Evolutionary conservation across 176 grass and related monocot genomes (phyloP).

Genomic region (Melocanna baccifera): DNA sequence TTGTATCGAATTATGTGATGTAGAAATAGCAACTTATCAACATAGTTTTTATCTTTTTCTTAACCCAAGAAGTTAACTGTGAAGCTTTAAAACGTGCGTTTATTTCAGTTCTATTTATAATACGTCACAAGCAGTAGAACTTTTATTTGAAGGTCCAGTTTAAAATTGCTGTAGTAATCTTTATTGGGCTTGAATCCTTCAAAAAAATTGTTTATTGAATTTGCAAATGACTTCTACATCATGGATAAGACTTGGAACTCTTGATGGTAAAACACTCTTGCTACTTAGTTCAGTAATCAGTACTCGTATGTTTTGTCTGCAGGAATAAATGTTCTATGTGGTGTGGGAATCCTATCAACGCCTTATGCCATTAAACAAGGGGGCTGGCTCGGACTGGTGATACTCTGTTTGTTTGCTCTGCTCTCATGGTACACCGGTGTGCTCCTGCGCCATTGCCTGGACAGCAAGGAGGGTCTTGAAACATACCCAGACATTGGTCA

Average conservation of each 20-base stretch:
- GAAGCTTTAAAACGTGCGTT: neutral
- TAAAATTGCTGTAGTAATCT: neutral
- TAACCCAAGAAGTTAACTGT: neutral
- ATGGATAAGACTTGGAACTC: neutral
- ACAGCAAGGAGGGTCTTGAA: conserved; percentile 69
- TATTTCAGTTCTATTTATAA: neutral
- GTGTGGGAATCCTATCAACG: conserved; percentile 87
- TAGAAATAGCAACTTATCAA: neutral
- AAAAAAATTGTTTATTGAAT: neutral
- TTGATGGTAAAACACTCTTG: neutral
- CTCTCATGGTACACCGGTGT: conserved; percentile 80
- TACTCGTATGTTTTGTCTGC: neutral
- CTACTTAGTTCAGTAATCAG: neutral
- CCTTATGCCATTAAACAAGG: conserved; percentile 86
- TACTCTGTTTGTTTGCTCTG: conserved; percentile 63
- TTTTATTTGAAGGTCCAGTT: neutral
- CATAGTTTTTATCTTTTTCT: neutral
- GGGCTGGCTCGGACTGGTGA: conserved; percentile 64
- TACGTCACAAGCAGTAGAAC: neutral
- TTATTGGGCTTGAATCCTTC: neutral
- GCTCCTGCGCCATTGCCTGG: conserved; percentile 76
- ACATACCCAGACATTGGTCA: conserved; percentile 95
- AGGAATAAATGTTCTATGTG: conserved; percentile 92
- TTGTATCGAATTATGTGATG: neutral
- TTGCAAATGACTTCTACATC: neutral